Percentiles rank a stretch among this genome's conserved stretches.
phyloP scores from a whole-genome alignment of 2,329 filamentous ascomycete species.

The Fusarium liriodendri region DNA sequence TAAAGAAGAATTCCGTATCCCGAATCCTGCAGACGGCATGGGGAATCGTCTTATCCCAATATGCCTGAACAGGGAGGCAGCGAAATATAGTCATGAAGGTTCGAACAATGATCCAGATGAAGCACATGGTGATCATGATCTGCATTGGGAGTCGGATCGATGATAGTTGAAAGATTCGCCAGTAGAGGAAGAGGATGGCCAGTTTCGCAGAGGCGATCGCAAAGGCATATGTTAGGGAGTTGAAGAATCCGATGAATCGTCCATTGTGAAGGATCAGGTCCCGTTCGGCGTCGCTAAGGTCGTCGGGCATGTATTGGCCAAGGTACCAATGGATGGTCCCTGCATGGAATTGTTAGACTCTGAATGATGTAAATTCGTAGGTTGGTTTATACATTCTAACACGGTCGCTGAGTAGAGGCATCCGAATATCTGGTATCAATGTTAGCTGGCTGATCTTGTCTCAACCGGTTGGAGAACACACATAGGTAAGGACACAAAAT shows the following conservation, averaged over 20 bases:
- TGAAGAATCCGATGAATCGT: slow-evolving; percentile 27
- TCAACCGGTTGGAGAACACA: background rate
- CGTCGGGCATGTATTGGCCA: slow-evolving; percentile 28
- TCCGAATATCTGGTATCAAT: slow-evolving; percentile 28
- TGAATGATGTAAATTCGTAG: background rate
- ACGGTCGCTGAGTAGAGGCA: slow-evolving; percentile 30
- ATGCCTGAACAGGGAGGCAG: background rate
- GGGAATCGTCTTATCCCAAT: background rate
- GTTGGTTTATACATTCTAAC: slow-evolving; percentile 24
- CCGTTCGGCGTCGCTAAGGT: background rate
- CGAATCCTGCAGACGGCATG: background rate
- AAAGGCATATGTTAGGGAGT: slow-evolving; percentile 37
- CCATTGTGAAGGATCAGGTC: slow-evolving; percentile 28
- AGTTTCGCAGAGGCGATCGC: slow-evolving; percentile 44
- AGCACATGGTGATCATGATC: slow-evolving; percentile 35
- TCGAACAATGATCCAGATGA: slow-evolving; percentile 40
- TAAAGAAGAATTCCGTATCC: background rate
- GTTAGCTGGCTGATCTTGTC: background rate
- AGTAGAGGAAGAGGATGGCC: slow-evolving; percentile 46
- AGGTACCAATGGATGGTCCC: slow-evolving; percentile 38
- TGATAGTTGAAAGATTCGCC: slow-evolving; percentile 44
- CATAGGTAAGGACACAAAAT: slow-evolving; percentile 34
- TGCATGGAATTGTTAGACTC: background rate
- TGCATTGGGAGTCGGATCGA: slow-evolving; percentile 44
- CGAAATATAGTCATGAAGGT: background rate